Evolutionary conservation across 805 yeast species (phyloP).

Genomic region (Metschnikowia lachancei): DNA sequence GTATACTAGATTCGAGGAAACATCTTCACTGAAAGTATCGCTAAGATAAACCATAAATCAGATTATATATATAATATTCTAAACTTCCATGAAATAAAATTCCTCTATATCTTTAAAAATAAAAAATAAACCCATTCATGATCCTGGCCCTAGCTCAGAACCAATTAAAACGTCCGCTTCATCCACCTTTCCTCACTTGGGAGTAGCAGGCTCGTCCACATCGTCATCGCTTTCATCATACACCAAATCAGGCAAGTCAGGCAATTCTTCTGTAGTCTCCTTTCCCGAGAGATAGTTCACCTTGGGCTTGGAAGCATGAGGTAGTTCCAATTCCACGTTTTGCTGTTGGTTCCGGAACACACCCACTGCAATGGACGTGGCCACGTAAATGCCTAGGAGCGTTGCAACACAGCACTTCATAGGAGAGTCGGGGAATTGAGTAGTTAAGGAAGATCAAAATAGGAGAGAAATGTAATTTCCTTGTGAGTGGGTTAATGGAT

Average conservation of each 20-base stretch:
- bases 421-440: not conserved
- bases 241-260: constrained; percentile 9
- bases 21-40: too few relatives aligned
- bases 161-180: too few relatives aligned
- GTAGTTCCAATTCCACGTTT: constrained; percentile 3
- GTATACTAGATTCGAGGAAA: too few relatives aligned
- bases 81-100: too few relatives aligned
- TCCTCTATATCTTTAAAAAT: too few relatives aligned
- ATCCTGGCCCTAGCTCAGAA: too few relatives aligned
- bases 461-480: too few relatives aligned
- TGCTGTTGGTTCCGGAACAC: constrained; percentile 1
- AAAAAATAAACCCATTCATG: too few relatives aligned
- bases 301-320: constrained; percentile 1
- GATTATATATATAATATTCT: too few relatives aligned
- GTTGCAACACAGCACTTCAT: constrained; percentile 11
- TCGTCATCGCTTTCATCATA: constrained; percentile 14
- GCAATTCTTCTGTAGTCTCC: constrained; percentile 10
- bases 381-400: constrained; percentile 9
- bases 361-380: constrained; percentile 7
- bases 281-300: constrained; percentile 8
- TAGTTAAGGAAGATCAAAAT: not conserved
- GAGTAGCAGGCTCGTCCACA: constrained; percentile 6
- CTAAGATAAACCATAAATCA: too few relatives aligned
- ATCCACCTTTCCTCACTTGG: not conserved
- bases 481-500: not conserved